Base-by-base conservation (phyloP, 441 rosid species). In the Metrosideros polymorpha region DNA sequence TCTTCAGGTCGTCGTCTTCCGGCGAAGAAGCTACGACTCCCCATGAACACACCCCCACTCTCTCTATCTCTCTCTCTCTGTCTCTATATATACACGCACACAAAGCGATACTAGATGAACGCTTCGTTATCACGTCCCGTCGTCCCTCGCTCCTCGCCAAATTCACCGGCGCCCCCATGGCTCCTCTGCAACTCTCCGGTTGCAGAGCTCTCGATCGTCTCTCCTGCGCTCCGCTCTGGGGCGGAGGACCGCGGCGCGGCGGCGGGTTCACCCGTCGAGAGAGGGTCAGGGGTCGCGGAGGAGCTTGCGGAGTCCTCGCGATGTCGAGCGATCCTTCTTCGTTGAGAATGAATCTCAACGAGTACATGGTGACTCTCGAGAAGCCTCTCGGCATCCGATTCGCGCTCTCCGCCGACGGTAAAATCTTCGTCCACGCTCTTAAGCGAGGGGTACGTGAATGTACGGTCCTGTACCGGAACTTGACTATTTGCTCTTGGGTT, bases 381-480 rank as follows among this genome's bases (percentile, higher is more conserved):
- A 96, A 94, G 87, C 98, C 99, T n/a, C 94, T 96, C 10, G 99
- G 99, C 12, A 94, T 97, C 89, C 96, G 98, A 22, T 94, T 97
- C 86, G 99, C 95, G 22, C 85, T 93, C 49, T 90, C 96, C 19
- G 89, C 90, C 15, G 98, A 96, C 82, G 98, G 98, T 52, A 93
- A 89, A 86, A 93, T 96, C 90, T 91, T 95, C 85, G 97, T 97
- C 77, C 98, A 94, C 89, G 93, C 97, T 87, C 92, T 97, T 12
- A 94, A 91, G 88, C 93, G 92, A 89, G 99, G 98, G 93, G 99
- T 97, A 92, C 29, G 53, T 54, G 79, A 24, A 66, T 66, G 47
- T 6, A 10, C 79, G 79, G 79, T 22, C 45, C 4, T 66, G 79
- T 6, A 22, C 47, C 47, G 79, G 79, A 35, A 10, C 27, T 9